These are phyloP conservation scores for Aleurites moluccanus DNA, from an alignment of 441 rosid species.

Conservation along the genomic window DNA sequence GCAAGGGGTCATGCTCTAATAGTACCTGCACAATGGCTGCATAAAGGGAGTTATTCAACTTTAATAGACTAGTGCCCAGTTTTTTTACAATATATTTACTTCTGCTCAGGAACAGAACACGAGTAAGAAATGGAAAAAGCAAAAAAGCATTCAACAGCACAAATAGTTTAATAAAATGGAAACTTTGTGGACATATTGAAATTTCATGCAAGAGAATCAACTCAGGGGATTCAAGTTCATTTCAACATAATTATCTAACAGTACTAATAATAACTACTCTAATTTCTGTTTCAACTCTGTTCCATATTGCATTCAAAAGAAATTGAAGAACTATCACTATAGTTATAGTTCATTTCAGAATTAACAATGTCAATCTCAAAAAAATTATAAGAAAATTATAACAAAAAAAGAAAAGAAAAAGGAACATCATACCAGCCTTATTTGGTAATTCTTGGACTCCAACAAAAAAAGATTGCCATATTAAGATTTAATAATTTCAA, in stretches of 20 bases:
- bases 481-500: not conserved
- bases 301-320: not conserved
- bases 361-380: not conserved
- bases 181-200: not conserved
- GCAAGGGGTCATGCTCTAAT: conserved; percentile 52
- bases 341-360: not conserved
- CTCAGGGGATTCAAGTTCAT: not conserved
- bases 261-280: not conserved
- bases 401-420: too few relatives aligned
- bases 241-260: not conserved
- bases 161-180: not conserved
- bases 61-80: not conserved
- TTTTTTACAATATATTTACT: not conserved
- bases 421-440: not conserved
- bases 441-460: not conserved
- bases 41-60: conserved; percentile 25
- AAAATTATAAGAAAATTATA: not conserved
- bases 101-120: conserved; percentile 9
- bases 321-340: not conserved
- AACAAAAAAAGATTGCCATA: not conserved
- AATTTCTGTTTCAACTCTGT: not conserved
- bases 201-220: not conserved
- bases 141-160: not conserved
- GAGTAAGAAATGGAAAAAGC: not conserved
- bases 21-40: conserved; percentile 80